Base-by-base conservation (phyloP, 192 early-diverging fungal species). In the Spizellomyces punctatus region DNA sequence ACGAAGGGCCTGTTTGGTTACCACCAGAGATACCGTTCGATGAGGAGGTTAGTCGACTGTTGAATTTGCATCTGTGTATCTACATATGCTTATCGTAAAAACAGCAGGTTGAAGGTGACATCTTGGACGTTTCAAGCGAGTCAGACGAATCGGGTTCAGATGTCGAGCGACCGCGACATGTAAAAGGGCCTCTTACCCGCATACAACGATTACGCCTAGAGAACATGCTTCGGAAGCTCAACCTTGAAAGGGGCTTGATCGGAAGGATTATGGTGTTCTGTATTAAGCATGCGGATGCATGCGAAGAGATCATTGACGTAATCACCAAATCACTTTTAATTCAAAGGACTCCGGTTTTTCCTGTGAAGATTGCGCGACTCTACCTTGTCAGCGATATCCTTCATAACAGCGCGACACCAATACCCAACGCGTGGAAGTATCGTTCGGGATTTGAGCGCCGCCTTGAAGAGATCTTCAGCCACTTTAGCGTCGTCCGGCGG, bases 391-490 rank as follows among this genome's bases (percentile, higher is more conserved):
- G 90, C 0, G 95, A 98, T 64, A 88, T 98, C 22, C 82, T 98
- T n/a, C 91, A 93, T 74, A 98, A 96, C 75, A 88, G 91, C 67
- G 83, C 89, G 57, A 85, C 90, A 14, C 84, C 85, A 2, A 81
- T 95, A 4, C 86, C 91, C n/a, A 92, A 91, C 70, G 94, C 90
- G 8, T 98, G 96, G 95, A 88, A 91, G 78, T 91, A 90, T 66
- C 80, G 96, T 46, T 82, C 82, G 16, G 81, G 75, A 67, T 88
- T 94, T 75, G 90, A 92, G 68, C 71, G 60, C 9, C 79, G 80
- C 17, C 75, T 95, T 16, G 76, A 77, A 7, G 79, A 75, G 48
- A 79, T 95, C 1, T 94, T 96, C 78, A 80, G 78, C 12, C 88
- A 89, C 49, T 81, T 98, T 46, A 88, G 89, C 49, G 76, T 68